Evolutionary conservation across 352 stramenopile genomes (phyloP).

Genomic region (Globisporangium abappressorium): DNA sequence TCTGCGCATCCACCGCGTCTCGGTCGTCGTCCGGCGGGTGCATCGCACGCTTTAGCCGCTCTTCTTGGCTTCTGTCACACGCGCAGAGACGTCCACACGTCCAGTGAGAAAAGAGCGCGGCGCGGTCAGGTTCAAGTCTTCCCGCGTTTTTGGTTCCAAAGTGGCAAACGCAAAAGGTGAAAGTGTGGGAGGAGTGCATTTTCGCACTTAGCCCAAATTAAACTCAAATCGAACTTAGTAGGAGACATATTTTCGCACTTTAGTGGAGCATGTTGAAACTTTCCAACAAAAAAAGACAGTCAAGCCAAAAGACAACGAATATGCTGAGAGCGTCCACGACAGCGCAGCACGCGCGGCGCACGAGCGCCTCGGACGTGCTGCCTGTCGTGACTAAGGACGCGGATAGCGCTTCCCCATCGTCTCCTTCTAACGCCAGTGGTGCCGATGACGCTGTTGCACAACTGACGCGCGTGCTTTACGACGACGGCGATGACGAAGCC

Average conservation of each 20-base stretch:
- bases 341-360: slow-evolving; percentile 4
- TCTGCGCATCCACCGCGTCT: slow-evolving; percentile 1
- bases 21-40: slow-evolving; percentile 9
- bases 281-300: neutral
- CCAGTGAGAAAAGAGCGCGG: neutral
- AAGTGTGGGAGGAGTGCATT: neutral
- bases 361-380: slow-evolving; percentile 9
- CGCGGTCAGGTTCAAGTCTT: neutral
- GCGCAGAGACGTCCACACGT: neutral
- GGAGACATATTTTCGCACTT: neutral
- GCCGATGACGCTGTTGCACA: neutral
- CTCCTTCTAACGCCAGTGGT: neutral
- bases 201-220: neutral
- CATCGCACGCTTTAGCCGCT: neutral
- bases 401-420: neutral
- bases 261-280: neutral
- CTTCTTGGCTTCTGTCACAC: neutral
- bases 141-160: slow-evolving; percentile 1
- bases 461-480: slow-evolving; percentile 1
- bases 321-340: slow-evolving; percentile 14
- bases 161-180: slow-evolving; percentile 2
- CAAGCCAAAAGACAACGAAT: neutral
- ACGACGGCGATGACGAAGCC: slow-evolving; percentile 18
- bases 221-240: slow-evolving; percentile 1
- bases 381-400: slow-evolving; percentile 8